Evolutionary conservation across 352 stramenopile species (phyloP).

Genomic region (Elongisporangium anandrum): DNA sequence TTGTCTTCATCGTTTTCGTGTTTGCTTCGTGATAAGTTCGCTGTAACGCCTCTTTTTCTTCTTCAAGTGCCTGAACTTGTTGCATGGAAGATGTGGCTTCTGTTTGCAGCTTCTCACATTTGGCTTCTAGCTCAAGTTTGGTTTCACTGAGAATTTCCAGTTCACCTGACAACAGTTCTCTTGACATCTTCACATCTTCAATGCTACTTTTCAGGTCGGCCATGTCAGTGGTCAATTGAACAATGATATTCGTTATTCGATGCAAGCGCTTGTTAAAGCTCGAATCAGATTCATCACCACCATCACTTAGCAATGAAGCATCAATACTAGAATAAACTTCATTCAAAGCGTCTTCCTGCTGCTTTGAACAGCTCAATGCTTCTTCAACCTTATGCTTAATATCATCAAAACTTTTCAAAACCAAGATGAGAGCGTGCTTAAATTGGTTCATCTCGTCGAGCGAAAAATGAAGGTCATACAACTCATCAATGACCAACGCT

Average conservation of each 20-base stretch:
- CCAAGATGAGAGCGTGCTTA: not conserved
- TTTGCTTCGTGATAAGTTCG: not conserved
- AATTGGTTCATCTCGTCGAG: not conserved
- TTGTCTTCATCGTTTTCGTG: slow-evolving; percentile 3
- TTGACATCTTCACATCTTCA: not conserved
- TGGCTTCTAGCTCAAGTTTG: not conserved
- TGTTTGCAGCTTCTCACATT: not conserved
- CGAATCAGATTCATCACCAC: not conserved
- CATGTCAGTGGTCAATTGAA: not conserved
- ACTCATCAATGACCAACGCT: not conserved
- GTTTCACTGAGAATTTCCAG: not conserved
- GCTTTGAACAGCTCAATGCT: no score
- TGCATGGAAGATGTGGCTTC: not conserved
- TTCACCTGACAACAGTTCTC: not conserved
- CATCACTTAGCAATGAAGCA: not conserved
- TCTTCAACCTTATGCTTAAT: not conserved
- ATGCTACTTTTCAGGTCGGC: not conserved
- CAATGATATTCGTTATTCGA: not conserved
- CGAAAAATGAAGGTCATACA: not conserved
- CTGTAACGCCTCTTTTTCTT: slow-evolving; percentile 12
- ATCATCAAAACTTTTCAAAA: not conserved
- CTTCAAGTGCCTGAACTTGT: slow-evolving; percentile 10
- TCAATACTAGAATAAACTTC: not conserved
- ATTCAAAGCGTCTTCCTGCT: not conserved
- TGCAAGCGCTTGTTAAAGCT: not conserved